These are phyloP conservation scores for Sporobolomyces phaffii DNA, from an alignment of 768 basidiomycete species.

Conservation along the genomic window DNA sequence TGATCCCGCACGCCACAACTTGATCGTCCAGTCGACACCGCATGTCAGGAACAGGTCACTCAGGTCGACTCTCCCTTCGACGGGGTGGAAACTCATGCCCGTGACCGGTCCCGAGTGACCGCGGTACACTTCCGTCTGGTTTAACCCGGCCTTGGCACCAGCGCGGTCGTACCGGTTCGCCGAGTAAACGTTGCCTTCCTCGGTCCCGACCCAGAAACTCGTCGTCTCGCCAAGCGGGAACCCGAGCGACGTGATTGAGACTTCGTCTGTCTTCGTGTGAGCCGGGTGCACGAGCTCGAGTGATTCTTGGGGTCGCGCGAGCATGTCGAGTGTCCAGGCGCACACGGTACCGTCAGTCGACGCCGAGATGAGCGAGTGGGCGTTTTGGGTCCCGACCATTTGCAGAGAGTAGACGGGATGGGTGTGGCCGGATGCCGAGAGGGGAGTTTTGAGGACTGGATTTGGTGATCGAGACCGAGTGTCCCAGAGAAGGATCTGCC, in stretches of 20 bases:
- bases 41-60: conserved; percentile 88
- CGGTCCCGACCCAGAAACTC: conserved; percentile 95
- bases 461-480: conserved; percentile 84
- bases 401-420: conserved; percentile 98
- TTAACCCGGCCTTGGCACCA: conserved; percentile 89
- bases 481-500: conserved; percentile 96
- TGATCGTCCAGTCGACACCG: conserved; percentile 97
- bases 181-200: conserved; percentile 94
- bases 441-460: conserved; percentile 90
- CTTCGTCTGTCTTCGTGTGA: conserved; percentile 94
- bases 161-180: conserved; percentile 96
- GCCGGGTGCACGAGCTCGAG: conserved; percentile 80
- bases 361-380: conserved; percentile 91
- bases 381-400: conserved; percentile 97
- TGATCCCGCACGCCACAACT: conserved; percentile 64
- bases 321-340: conserved; percentile 97
- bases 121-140: conserved; percentile 85
- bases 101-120: conserved; percentile 90
- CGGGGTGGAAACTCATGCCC: conserved; percentile 90
- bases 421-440: conserved; percentile 93
- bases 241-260: conserved; percentile 85
- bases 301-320: conserved; percentile 98
- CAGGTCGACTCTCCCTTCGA: conserved; percentile 85
- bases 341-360: conserved; percentile 97
- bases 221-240: conserved; percentile 95